Evolutionary conservation across 768 basidiomycete species (phyloP).

Genomic region (Amanita pseudoporphyria): DNA sequence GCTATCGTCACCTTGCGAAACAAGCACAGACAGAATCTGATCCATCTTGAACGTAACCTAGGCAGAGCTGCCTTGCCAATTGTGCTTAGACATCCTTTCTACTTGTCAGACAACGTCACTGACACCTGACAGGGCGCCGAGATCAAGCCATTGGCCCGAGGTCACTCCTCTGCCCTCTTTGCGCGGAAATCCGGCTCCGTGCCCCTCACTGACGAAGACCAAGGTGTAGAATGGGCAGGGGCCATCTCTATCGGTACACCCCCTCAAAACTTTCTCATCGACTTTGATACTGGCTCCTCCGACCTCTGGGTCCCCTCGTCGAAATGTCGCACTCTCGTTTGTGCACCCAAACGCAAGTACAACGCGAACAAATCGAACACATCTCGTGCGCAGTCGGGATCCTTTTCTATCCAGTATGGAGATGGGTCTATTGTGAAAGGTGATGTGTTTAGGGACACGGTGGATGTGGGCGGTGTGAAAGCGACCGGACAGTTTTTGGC

Average conservation of each 20-base stretch:
- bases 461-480: slow-evolving; percentile 33
- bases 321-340: slow-evolving; percentile 22
- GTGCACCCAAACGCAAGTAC: slow-evolving; percentile 29
- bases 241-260: slow-evolving; percentile 39
- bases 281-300: slow-evolving; percentile 43
- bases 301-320: slow-evolving; percentile 39
- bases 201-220: slow-evolving; percentile 25
- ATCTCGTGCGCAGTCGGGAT: slow-evolving; percentile 19
- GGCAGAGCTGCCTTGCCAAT: slow-evolving; percentile 6
- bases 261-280: slow-evolving; percentile 32
- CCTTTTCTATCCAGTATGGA: slow-evolving; percentile 35
- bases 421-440: slow-evolving; percentile 39
- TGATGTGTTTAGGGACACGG: slow-evolving; percentile 35
- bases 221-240: slow-evolving; percentile 35
- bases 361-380: slow-evolving; percentile 28
- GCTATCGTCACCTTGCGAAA: slow-evolving; percentile 12
- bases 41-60: slow-evolving; percentile 14
- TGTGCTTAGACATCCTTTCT: no score
- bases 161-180: no score
- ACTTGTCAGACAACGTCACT: no score
- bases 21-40: slow-evolving; percentile 18
- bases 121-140: not conserved
- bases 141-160: not conserved
- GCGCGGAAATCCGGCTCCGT: not conserved
- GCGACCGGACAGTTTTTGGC: slow-evolving; percentile 13